Base-by-base conservation (phyloP, 768 basidiomycete genomes). In the Lentinula guzmanii region DNA sequence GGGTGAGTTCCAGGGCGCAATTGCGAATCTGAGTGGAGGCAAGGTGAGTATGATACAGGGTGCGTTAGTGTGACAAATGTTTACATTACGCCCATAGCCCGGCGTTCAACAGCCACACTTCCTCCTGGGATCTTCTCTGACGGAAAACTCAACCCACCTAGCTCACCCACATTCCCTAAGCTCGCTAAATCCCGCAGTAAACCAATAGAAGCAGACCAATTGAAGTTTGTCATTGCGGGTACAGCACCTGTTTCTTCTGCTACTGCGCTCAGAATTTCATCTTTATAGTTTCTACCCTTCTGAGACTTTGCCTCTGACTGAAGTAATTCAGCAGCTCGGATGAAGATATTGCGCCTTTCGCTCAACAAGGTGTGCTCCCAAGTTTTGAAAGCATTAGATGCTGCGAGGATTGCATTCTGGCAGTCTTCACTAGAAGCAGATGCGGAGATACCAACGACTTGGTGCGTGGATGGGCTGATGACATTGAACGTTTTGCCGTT, bases 1-100 rank as follows among this genome's bases (percentile, higher is more conserved):
- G 0, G 85, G 81, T 2, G 79, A 79, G 64, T 86, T 86, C 84
- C 84, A 86, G 0, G 84, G 83, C 1, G 79, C 74, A 2, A 85
- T 81, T 3, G 79, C 77, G 58, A 83, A 75, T 21, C 83, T 85
- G 63, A 31, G 31, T 24, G 35, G 59, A 55, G 24, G 50, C 31
- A 58, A 45, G 35, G 13, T 9, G 21, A 55, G n/a, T 33, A 34
- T 7, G 11, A 6, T 43, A 10, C 3, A 35, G 41, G 21, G 18
- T 11, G 18, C 3, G 34, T 9, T 4, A 31, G 11, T 10, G 16
- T 4, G 3, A 10, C 35, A 18, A 59, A 46, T 7, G 74, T 79
- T 48, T 61, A 83, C 84, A 82, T 69, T 11, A 83, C 84, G 3
- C 84, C 85, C 64, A 77, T 74, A 1, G 85, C 78, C 28, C 82